Base-by-base conservation (phyloP, 495 filamentous ascomycete genomes). In the Hypoxylon subgilvum region DNA sequence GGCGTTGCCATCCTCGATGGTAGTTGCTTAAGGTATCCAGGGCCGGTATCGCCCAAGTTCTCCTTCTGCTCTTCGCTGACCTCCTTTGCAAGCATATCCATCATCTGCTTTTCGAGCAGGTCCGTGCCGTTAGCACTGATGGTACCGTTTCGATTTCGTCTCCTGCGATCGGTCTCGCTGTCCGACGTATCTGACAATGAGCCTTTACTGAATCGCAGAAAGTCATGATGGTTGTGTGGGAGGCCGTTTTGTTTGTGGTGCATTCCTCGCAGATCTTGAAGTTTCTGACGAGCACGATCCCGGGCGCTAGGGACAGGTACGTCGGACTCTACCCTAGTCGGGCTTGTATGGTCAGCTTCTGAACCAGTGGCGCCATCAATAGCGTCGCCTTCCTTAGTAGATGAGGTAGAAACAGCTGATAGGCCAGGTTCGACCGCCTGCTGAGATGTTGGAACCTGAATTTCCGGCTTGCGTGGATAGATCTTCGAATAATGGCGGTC, bases 401-500 rank as follows among this genome's bases (percentile, higher is more conserved):
- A 46, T 1, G 52, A 40, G 23, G 32, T 23, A 17, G 49, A 34
- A 34, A 61, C 7, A 16, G 23, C 30, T 21, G 50, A 41, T 42
- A 30, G 28, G 13, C 13, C 16, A 31, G 57, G 45, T 23, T 67
- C 64, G 10, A 31, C 48, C 3, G 23, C 18, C 43, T 69, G 61
- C 23, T 40, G 31, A 31, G 48, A 41, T 3, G 50, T 23, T 3
- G 57, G 50, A 18, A 49, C 32, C 41, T 61, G 53, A 1, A 63
- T 6, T 18, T 71, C 72, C 6, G 54, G 30, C 5, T 56, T 58
- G 35, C 69, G 70, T 1, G 85, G 78, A 66, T 90, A 92, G 4
- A 96, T 79, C 35, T 82, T 84, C 8, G 82, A 77, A 45, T 90
- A 90, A 61, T 86, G 76, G 17, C 80, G 82, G 69, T 92, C 86